Evolutionary conservation across 192 early-diverging fungal genomes (phyloP).

Genomic region (Entomortierella chlamydospora): DNA sequence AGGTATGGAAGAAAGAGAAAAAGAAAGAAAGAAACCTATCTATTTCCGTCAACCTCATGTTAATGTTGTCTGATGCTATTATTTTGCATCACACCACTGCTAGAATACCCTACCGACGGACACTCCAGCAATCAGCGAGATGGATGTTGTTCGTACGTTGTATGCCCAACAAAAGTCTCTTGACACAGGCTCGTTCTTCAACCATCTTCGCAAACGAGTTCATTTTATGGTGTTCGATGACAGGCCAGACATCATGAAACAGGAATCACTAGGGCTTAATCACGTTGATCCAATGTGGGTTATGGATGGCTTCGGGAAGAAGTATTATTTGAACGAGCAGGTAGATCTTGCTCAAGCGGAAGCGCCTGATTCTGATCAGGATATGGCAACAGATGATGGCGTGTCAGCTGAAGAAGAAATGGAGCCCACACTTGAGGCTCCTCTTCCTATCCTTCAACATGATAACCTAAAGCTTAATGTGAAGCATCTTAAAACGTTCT

Average conservation of each 20-base stretch:
- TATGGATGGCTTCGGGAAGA: slow-evolving; percentile 9
- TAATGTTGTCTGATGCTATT: not conserved
- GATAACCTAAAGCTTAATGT: not conserved
- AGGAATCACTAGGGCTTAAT: not conserved
- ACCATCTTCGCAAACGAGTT: not conserved
- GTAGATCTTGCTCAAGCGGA: slow-evolving; percentile 11
- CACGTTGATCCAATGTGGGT: not conserved
- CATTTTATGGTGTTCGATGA: slow-evolving; percentile 9
- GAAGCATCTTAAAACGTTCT: not conserved
- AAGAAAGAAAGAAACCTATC: no score
- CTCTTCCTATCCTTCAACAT: not conserved
- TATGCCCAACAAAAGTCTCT: slow-evolving; percentile 9
- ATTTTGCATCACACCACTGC: no score
- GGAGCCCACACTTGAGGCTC: slow-evolving; percentile 15
- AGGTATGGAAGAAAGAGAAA: no score
- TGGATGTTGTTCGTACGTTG: slow-evolving; percentile 27
- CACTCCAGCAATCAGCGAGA: not conserved
- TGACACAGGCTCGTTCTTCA: slow-evolving; percentile 5
- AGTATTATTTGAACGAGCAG: slow-evolving; percentile 31
- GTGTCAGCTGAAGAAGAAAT: slow-evolving; percentile 26
- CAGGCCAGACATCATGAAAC: not conserved
- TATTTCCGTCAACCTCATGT: not conserved
- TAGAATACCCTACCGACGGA: not conserved
- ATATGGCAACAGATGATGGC: slow-evolving; percentile 25
- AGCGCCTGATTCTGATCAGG: slow-evolving; percentile 41